A percentile compares a stretch with the other conserved stretches of the same genome.
Conservation (phyloP, 192 early-diverging fungal genomes). For the Entomortierella lignicola region DNA sequence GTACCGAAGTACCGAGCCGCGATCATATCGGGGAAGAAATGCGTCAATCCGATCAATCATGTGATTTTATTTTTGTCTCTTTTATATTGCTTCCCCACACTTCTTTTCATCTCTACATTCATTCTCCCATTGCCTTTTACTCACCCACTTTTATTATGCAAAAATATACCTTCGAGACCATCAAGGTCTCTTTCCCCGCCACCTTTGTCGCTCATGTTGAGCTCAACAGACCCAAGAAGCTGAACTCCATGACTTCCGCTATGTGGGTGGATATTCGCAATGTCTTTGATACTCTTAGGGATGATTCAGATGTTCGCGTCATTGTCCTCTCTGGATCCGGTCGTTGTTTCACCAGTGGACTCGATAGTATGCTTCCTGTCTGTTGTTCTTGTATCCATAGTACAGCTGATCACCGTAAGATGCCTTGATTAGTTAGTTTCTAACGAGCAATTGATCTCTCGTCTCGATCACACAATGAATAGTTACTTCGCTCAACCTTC, state of each 20-base stretch:
- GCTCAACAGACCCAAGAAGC: constrained; percentile 83
- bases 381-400: neutral
- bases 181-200: constrained; percentile 67
- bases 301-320: constrained; percentile 76
- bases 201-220: constrained; percentile 82
- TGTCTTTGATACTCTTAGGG: constrained; percentile 36
- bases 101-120: too few species aligned
- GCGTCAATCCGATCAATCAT: too few species aligned
- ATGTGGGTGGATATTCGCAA: constrained; percentile 38
- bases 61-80: too few species aligned
- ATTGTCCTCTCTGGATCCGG: constrained; percentile 83
- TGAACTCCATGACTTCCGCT: constrained; percentile 82
- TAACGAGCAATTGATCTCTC: neutral
- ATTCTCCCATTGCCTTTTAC: neutral
- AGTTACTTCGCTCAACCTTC: constrained; percentile 48
- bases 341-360: constrained; percentile 88
- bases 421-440: neutral
- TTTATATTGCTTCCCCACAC: too few species aligned
- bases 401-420: too few species aligned
- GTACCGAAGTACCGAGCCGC: too few species aligned
- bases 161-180: constrained; percentile 68
- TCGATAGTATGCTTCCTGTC: constrained; percentile 76
- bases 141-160: constrained; percentile 39
- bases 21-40: too few species aligned
- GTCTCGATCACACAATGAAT: too few species aligned